These are phyloP conservation scores for Gossypium longicalyx DNA, from an alignment of 345 rosid species.

Conservation along the genomic window DNA sequence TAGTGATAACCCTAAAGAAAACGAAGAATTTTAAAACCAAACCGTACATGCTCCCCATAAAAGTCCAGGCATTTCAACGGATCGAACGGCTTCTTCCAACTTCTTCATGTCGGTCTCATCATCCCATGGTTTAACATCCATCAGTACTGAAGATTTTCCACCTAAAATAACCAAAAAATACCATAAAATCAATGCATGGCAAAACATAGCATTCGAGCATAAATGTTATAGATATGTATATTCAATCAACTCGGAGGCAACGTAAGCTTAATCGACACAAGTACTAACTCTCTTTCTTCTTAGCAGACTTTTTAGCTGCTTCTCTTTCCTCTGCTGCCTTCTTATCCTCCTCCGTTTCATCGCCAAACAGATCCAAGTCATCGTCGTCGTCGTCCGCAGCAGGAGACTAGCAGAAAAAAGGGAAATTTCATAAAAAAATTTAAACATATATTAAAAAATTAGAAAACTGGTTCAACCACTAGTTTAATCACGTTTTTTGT, in stretches of 20 bases:
- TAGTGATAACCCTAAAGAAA: too few species aligned
- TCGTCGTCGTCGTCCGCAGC: slow-evolving; percentile 74
- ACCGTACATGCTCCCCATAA: slow-evolving; percentile 92
- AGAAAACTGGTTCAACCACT: too few species aligned
- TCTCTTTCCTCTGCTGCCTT: slow-evolving; percentile 91
- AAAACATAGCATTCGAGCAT: neutral
- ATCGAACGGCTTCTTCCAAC: slow-evolving; percentile 67
- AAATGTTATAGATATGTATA: too few species aligned
- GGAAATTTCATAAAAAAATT: neutral
- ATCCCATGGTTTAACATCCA: slow-evolving; percentile 97
- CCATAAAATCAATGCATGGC: neutral
- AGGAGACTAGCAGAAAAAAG: slow-evolving; percentile 18
- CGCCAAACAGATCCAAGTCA: slow-evolving; percentile 89
- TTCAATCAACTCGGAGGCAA: too few species aligned
- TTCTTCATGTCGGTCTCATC: slow-evolving; percentile 99
- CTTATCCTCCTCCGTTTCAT: slow-evolving; percentile 94
- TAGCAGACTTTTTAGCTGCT: slow-evolving; percentile 63
- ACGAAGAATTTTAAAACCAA: neutral
- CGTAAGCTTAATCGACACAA: neutral
- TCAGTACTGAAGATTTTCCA: slow-evolving; percentile 86
- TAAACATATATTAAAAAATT: too few species aligned
- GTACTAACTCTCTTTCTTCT: slow-evolving; percentile 75
- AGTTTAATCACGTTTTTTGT: too few species aligned
- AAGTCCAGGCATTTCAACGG: slow-evolving; percentile 77
- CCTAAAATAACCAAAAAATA: slow-evolving; percentile 31